Evolutionary conservation across 805 yeast genomes (phyloP), one percentile per base, ranked within the genome.

Genomic region (Saccharomycopsis malanga): DNA sequence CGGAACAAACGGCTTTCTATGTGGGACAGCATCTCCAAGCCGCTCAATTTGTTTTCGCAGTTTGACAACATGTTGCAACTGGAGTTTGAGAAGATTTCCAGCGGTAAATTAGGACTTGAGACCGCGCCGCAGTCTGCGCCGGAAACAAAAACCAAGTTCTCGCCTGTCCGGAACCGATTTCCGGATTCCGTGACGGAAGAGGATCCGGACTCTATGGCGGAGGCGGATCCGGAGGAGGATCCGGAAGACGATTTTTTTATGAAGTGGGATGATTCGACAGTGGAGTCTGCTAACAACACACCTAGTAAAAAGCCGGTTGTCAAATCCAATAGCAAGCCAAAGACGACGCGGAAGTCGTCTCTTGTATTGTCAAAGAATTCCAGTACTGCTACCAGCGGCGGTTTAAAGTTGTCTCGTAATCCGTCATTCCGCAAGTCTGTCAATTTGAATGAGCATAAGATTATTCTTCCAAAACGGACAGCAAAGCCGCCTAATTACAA

Each of bases 21-120:
- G 41, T 51, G 54, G 54, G 54, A 47, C 27, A 51, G 52, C 23
- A 51, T 51, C 27, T 42, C 47, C 9, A 51, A 51, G 32, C 54
- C 54, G 7, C 35, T 51, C 12, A 48, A 48, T 29, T 34, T 51
- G 14, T 48, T 51, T 17, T 37, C 49, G 17, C 51, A 48, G 10
- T 47, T 51, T 22, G 54, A 51, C 34, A 44, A 36, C 38, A 51
- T 51, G 54, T 25, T 51, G 12, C 54, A 51, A 34, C 44, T 48
- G 4, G 54, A 47, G 25, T 47, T 51, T 44, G 54, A 51, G 35
- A 51, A 51, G 25, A 35, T 46, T 12, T 46, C 50, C 7, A 42
- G 24, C 20, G 48, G 50, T n/a, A 29, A 24, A 12, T 29, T 38
- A 5, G 34, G 21, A 2, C 15, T 14, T 37, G 35, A 15, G 20